Evolutionary conservation across 768 basidiomycete genomes (phyloP).

Genomic region (Terana coerulea): DNA sequence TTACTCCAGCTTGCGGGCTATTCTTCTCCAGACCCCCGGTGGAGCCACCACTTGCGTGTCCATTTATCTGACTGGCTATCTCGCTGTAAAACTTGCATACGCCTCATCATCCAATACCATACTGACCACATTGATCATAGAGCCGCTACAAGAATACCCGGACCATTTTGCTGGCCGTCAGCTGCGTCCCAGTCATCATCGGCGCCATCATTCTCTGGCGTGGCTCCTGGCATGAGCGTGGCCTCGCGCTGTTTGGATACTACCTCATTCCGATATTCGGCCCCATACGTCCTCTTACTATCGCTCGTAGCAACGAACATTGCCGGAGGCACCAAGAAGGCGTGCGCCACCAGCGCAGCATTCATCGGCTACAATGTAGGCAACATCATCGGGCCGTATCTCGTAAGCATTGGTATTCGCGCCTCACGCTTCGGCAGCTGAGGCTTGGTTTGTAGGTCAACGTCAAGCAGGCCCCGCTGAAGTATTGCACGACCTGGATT

Average conservation of each 20-base stretch:
- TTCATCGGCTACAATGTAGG: constrained; percentile 14
- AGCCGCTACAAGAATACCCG: constrained; percentile 8
- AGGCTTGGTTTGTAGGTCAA: neutral
- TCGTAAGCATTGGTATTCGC: too few relatives aligned
- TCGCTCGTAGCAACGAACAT: constrained; percentile 6
- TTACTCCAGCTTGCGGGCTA: constrained; percentile 6
- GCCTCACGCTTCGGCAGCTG: neutral
- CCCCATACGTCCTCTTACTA: constrained; percentile 10
- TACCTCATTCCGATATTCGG: constrained; percentile 12
- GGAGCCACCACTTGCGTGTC: constrained; percentile 10
- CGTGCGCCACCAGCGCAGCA: constrained; percentile 8
- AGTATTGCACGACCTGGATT: constrained; percentile 15
- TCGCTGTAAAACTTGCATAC: neutral
- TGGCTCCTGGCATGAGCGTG: constrained; percentile 8
- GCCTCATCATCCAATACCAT: too few relatives aligned
- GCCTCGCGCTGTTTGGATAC: constrained; percentile 10
- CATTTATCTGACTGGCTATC: constrained; percentile 7
- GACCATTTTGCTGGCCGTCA: neutral
- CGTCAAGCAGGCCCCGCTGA: constrained; percentile 3
- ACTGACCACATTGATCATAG: too few relatives aligned
- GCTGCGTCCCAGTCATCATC: constrained; percentile 9
- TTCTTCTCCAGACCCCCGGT: constrained; percentile 11
- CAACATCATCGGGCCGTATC: constrained; percentile 12
- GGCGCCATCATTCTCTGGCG: constrained; percentile 14
- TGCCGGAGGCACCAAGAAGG: constrained; percentile 12